Evolutionary conservation across 352 stramenopile genomes (phyloP), one percentile per base, ranked within the genome.

Genomic region (Globisporangium carolinianum): DNA sequence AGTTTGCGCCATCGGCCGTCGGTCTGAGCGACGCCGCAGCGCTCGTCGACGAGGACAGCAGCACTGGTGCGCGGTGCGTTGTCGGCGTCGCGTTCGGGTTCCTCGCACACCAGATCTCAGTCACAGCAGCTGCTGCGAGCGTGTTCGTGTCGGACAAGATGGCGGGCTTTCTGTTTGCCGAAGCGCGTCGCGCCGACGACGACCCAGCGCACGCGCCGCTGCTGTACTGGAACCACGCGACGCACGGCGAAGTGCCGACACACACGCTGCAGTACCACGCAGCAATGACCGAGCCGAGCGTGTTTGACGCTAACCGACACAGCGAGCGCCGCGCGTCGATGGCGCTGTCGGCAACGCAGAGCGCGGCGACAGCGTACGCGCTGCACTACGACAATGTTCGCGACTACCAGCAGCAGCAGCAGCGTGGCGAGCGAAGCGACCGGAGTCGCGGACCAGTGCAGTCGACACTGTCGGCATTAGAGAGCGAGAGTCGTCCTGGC

Each of bases 31-130:
- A 47, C 8, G 42, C 65, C 17, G 36, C 47, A 5, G 46, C 46
- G 36, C 47, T 71, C 51, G 45, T 58, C 1, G 53, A 62, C 10
- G 24, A 32, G 24, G 24, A 2, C 24, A 32, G 24, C 24, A 55
- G 50, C 10, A 58, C 55, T 46, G 61, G 61, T 10, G 61, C 36
- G 54, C 67, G 48, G 35, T 78, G 52, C 11, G 75, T 87, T 50
- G 68, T 75, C 5, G 75, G 66, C 9, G 24, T 89, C 39, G 75
- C 79, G 2, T 73, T 83, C 18, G 73, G 67, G 43, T 86, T 89
- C 55, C 69, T 87, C 47, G 76, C 79, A 15, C 74, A 89, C 61
- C 79, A 89, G 51, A 63, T 86, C 14, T 63, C 75, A 0, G 66
- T 83, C 15, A 78, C 73, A 0, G 69, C 79, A 6, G 73, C 76